Evolutionary conservation across 2,329 filamentous ascomycete species (phyloP), one percentile per base, ranked within the genome.

Genomic region (Magnaporthiopsis rhizophila): DNA sequence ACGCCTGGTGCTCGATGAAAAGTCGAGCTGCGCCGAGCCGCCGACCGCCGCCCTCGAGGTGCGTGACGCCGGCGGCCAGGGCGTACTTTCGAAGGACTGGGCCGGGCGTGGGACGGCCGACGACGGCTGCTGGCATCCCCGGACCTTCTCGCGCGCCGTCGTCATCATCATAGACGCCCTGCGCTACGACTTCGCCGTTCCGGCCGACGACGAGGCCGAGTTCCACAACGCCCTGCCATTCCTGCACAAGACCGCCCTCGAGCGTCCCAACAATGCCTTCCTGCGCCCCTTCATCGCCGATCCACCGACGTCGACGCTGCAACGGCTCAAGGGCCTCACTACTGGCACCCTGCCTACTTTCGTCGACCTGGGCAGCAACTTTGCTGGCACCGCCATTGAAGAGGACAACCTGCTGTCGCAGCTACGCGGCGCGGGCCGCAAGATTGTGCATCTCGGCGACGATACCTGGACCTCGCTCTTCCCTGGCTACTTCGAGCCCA

Each of bases 391-490:
- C 3, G 91, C 91, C 7, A 97, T 99, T 69, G 93, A 97, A 65
- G 95, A 99, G 79, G 95, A 99, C 74, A 80, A 96, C 79, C 69
- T 88, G 77, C 72, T 90, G 78, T 78, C 87, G 82, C 76, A 96
- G 76, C 74, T 90, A 79, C 74, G 81, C 75, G 73, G 89, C 78
- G 76, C 86, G 77, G 72, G 85, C 75, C 78, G 92, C 80, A 90
- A 84, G 68, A 86, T 99, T 69, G 95, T 93, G 7, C 96, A 99
- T 72, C 80, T 99, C 53, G 95, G 95, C n/a, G 95, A 99, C 74
- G 94, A 99, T 76, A 99, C 95, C 5, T 99, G 95, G 95, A 90
- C 92, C 69, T 84, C 91, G 58, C 80, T 99, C 21, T 99, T 98
- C 73, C 95, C 95, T 0, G 91, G 84, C n/a, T 92, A 96, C 75